phyloP scores from a whole-genome alignment of 2,329 filamentous ascomycete species.

The Pseudogymnoascus sp. region DNA sequence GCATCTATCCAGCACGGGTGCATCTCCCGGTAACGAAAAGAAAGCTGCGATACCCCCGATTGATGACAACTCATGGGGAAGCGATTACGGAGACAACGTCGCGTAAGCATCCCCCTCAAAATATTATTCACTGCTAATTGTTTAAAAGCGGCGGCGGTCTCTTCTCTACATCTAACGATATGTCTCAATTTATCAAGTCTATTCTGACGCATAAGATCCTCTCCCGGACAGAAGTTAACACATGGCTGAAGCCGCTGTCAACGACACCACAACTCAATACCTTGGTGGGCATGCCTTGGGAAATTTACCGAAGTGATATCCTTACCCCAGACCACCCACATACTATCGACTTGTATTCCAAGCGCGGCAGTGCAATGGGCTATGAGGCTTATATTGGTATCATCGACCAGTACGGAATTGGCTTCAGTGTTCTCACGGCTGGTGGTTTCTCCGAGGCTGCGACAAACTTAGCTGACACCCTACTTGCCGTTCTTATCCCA shows the following conservation, averaged over 20 bases:
- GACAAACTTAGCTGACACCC: background rate
- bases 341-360: constrained; percentile 3
- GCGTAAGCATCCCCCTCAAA: background rate
- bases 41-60: background rate
- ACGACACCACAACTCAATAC: constrained; percentile 1
- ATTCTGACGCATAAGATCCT: constrained; percentile 5
- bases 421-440: background rate
- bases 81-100: background rate
- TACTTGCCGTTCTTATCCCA: background rate
- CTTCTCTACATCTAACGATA: constrained; percentile 28
- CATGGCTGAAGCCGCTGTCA: constrained; percentile 11
- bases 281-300: constrained; percentile 7
- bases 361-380: background rate
- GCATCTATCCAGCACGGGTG: constrained; percentile 24
- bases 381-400: background rate
- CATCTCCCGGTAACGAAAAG: background rate
- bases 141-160: constrained; percentile 30
- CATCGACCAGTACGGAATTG: constrained; percentile 1
- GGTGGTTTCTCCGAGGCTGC: background rate
- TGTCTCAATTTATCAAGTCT: constrained; percentile 23
- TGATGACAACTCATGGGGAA: background rate
- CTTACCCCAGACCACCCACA: constrained; percentile 2
- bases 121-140: background rate
- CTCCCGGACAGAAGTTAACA: background rate
- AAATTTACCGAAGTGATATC: background rate